Conservation (phyloP, 441 rosid species). For the Erodium moschatum region DNA sequence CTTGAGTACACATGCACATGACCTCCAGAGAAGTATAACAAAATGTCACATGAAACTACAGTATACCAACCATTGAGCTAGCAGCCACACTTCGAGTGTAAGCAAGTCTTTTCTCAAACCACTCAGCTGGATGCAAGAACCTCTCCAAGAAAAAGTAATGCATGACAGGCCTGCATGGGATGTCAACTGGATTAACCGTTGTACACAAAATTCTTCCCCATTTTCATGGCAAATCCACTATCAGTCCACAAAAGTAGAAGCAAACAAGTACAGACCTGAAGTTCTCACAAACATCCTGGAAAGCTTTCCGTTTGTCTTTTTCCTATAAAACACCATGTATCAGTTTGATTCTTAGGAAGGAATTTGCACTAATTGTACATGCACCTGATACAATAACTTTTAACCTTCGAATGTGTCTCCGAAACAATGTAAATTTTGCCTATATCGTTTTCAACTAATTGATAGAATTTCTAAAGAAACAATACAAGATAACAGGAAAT, state of each 20-base stretch:
- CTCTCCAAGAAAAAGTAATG: constrained; percentile 91
- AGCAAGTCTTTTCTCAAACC: constrained; percentile 99
- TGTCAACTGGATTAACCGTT: constrained; percentile 22
- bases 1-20: neutral
- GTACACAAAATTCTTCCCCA: constrained; percentile 8
- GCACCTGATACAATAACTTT: neutral
- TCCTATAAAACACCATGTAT: constrained; percentile 33
- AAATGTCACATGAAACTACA: constrained; percentile 12
- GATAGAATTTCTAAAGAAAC: neutral
- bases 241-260: constrained; percentile 6
- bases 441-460: neutral
- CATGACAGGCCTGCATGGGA: constrained; percentile 81
- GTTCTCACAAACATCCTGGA: constrained; percentile 70
- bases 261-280: constrained; percentile 58
- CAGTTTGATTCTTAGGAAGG: constrained; percentile 6
- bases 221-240: constrained; percentile 3
- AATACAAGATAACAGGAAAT: no score
- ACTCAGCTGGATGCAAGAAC: constrained; percentile 83
- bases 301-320: constrained; percentile 77
- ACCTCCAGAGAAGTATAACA: neutral
- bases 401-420: neutral
- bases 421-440: neutral
- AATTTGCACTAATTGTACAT: neutral
- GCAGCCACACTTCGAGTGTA: constrained; percentile 92
- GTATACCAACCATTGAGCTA: constrained; percentile 77